Conservation (phyloP, 495 filamentous ascomycete species). For the Penicillium steckii region DNA sequence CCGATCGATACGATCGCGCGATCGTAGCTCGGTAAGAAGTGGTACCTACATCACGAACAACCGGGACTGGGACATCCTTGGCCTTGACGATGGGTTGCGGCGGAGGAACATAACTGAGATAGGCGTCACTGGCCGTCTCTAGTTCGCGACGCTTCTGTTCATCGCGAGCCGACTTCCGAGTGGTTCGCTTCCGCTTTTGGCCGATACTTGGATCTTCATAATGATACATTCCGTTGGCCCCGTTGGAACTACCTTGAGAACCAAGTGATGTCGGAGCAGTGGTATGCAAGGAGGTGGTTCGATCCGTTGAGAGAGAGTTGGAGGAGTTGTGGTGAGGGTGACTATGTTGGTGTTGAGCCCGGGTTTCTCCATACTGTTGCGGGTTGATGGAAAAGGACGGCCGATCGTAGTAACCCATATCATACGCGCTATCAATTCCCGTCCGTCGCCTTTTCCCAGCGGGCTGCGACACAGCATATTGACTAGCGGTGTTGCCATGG, state of each 20-base stretch:
- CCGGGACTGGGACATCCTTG: slow-evolving; percentile 81
- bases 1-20: too few species aligned
- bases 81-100: slow-evolving; percentile 88
- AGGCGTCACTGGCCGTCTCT: slow-evolving; percentile 66
- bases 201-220: slow-evolving; percentile 60
- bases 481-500: slow-evolving; percentile 8
- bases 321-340: slow-evolving; percentile 50
- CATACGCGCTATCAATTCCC: slow-evolving; percentile 60
- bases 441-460: slow-evolving; percentile 65
- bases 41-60: slow-evolving; percentile 76
- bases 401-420: slow-evolving; percentile 60
- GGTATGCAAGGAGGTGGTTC: slow-evolving; percentile 82
- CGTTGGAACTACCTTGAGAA: slow-evolving; percentile 65
- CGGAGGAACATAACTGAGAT: slow-evolving; percentile 77
- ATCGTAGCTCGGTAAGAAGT: too few species aligned
- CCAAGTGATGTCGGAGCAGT: slow-evolving; percentile 89
- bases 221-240: slow-evolving; percentile 28
- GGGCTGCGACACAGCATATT: slow-evolving; percentile 43
- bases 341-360: not conserved
- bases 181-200: slow-evolving; percentile 85
- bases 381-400: slow-evolving; percentile 70
- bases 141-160: slow-evolving; percentile 76
- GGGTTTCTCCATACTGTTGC: slow-evolving; percentile 57
- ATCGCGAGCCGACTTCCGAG: slow-evolving; percentile 71
- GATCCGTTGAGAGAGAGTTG: slow-evolving; percentile 76